Evolutionary conservation across 331 rosid genomes (phyloP).

Genomic region (Ulmus americana): DNA sequence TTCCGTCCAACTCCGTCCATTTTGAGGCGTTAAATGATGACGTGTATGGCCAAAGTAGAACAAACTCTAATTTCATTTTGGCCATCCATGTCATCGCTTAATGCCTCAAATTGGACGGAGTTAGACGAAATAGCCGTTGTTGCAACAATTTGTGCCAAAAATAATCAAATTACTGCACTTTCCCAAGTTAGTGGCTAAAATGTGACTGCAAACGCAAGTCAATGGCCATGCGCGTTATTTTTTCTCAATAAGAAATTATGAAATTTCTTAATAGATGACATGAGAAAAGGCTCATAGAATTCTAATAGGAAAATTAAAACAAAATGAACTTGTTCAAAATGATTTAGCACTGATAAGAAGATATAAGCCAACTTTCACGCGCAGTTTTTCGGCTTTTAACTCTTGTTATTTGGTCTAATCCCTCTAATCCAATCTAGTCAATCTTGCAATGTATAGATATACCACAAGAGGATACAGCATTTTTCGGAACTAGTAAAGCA

Average conservation of each 20-base stretch:
- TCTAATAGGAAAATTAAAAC: background rate
- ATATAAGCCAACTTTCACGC: background rate
- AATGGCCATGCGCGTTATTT: too few species aligned
- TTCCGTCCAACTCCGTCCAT: too few species aligned
- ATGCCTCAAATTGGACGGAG: too few species aligned
- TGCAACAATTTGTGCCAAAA: too few species aligned
- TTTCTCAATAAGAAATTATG: conserved; percentile 6
- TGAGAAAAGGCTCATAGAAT: conserved; percentile 11
- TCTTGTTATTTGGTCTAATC: background rate
- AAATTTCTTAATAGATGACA: conserved; percentile 1
- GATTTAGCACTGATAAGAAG: background rate
- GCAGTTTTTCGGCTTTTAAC: background rate
- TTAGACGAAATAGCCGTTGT: too few species aligned
- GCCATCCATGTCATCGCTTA: too few species aligned
- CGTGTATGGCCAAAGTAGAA: too few species aligned
- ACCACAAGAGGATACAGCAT: background rate
- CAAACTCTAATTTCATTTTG: too few species aligned
- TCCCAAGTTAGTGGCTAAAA: too few species aligned
- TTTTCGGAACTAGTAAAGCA: background rate
- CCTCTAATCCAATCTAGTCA: background rate
- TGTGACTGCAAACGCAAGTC: too few species aligned
- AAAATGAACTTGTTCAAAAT: background rate
- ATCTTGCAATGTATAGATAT: background rate
- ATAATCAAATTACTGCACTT: too few species aligned
- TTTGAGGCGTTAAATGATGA: too few species aligned